These are phyloP conservation scores for Malania oleifera DNA, from an alignment of 164 flowering plant genomes.

Conservation along the genomic window DNA sequence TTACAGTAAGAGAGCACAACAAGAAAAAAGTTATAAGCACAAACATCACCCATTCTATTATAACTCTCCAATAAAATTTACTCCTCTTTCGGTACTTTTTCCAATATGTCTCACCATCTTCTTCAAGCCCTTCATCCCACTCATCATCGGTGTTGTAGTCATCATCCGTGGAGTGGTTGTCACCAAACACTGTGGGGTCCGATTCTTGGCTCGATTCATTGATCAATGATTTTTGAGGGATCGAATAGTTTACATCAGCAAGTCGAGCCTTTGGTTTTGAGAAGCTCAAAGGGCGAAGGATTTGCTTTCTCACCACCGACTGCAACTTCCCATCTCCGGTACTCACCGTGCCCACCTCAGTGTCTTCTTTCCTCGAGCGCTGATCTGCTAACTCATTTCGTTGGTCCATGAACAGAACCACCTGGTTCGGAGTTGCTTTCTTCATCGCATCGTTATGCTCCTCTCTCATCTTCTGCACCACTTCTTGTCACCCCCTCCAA, in stretches of 20 bases:
- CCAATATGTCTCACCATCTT: constrained; percentile 2
- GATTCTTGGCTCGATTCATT: too few species aligned
- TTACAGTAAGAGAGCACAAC: constrained; percentile 21
- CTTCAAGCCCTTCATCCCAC: background rate
- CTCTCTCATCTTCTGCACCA: too few species aligned
- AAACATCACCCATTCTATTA: constrained; percentile 25
- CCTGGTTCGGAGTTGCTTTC: too few species aligned
- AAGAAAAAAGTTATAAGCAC: constrained; percentile 19
- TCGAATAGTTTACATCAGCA: constrained; percentile 19
- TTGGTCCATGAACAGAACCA: constrained; percentile 14
- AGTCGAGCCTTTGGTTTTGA: constrained; percentile 39
- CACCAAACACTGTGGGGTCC: too few species aligned
- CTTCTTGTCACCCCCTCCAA: too few species aligned
- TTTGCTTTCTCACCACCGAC: constrained; percentile 8
- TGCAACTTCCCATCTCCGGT: background rate
- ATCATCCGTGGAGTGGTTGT: too few species aligned
- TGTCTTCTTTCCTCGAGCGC: background rate
- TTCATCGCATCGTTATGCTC: too few species aligned
- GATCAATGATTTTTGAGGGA: background rate
- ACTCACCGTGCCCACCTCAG: constrained; percentile 3
- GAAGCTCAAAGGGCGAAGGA: constrained; percentile 28
- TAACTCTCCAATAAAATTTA: constrained; percentile 13
- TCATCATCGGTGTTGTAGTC: constrained; percentile 10
- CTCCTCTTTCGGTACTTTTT: constrained; percentile 10
- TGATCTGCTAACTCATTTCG: background rate